Base-by-base conservation (phyloP, 2,329 filamentous ascomycete species). In the Penicillium frequentans region DNA sequence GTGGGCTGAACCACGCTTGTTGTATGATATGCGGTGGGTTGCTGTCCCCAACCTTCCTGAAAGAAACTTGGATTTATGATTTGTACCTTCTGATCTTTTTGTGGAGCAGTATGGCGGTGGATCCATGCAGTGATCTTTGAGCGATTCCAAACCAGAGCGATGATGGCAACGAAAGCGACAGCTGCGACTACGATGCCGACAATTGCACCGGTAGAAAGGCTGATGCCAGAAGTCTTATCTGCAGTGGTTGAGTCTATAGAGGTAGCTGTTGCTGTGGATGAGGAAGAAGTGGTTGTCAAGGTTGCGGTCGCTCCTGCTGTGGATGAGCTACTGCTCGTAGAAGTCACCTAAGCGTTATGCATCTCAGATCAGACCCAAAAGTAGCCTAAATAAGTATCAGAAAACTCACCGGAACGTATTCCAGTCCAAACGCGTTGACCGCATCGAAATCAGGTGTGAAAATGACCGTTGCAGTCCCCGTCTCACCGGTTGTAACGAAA, bases 381-480 rank as follows among this genome's bases (percentile, higher is more conserved):
- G 11, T 35, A 35, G 5, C 1, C 16, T 2, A 8, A 35, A 13
- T n/a, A n/a, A 14, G 16, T 35, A 35, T n/a, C 7, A 6, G 13
- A 35, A 16, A n/a, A 35, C 33, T 49, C 33, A 53, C 43, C 43
- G 27, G 26, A 24, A 53, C 43, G 31, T 53, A 46, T 47, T 53
- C 51, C 9, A 53, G 5, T 39, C 43, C 42, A 53, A 53, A 53
- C 19, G n/a, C 51, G 21, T 53, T 47, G 43, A 53, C 19, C 27
- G 51, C 51, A 53, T 53, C 51, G 29, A 47, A 47, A 47, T 47
- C 8, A 13, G 51, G 51, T 3, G 51, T 53, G 31, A 53, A 53
- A 53, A 33, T 26, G 29, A 53, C 43, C 9, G 21, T 47, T 27
- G 27, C 29, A n/a, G 51, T 53, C 23, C 29, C 43, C 29, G 51